Conservation (phyloP, 305 asterid species). For the Fraxinus latifolia region DNA sequence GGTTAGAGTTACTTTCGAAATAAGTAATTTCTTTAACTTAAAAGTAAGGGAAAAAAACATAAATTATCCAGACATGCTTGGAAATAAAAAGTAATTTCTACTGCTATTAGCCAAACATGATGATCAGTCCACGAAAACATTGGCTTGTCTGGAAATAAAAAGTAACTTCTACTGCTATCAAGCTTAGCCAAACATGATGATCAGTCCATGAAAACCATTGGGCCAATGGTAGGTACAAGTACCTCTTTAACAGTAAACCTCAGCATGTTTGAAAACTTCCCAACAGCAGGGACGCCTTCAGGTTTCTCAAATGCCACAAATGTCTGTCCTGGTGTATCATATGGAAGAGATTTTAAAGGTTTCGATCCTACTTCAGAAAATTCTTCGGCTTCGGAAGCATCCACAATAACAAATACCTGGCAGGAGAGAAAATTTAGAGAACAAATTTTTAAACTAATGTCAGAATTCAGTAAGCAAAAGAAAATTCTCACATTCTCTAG, state of each 20-base stretch:
- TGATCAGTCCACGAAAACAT: not conserved
- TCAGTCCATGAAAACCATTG: not conserved
- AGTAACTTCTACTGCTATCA: not conserved
- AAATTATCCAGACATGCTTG: not conserved
- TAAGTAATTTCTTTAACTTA: not conserved
- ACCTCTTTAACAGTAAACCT: slow-evolving; percentile 90
- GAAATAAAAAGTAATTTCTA: not conserved
- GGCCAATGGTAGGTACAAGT: slow-evolving; percentile 19
- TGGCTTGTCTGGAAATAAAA: not conserved
- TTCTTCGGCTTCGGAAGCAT: slow-evolving; percentile 90
- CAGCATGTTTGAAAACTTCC: slow-evolving; percentile 72
- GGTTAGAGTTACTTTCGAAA: not conserved
- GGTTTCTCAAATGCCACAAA: slow-evolving; percentile 90
- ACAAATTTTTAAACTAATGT: not conserved
- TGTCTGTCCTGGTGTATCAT: slow-evolving; percentile 81
- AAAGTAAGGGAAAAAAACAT: not conserved
- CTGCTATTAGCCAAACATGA: not conserved
- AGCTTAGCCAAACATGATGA: not conserved
- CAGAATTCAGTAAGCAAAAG: slow-evolving; percentile 7
- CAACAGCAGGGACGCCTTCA: slow-evolving; percentile 74
- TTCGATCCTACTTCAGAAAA: slow-evolving; percentile 76
- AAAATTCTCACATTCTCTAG: slow-evolving; percentile 63
- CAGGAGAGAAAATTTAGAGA: slow-evolving; percentile 30
- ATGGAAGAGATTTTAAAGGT: slow-evolving; percentile 76
- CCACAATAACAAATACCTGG: slow-evolving; percentile 84